Evolutionary conservation across 1,284 basidiomycete species (phyloP).

Genomic region (Anthracocystis panici-leucophaei): DNA sequence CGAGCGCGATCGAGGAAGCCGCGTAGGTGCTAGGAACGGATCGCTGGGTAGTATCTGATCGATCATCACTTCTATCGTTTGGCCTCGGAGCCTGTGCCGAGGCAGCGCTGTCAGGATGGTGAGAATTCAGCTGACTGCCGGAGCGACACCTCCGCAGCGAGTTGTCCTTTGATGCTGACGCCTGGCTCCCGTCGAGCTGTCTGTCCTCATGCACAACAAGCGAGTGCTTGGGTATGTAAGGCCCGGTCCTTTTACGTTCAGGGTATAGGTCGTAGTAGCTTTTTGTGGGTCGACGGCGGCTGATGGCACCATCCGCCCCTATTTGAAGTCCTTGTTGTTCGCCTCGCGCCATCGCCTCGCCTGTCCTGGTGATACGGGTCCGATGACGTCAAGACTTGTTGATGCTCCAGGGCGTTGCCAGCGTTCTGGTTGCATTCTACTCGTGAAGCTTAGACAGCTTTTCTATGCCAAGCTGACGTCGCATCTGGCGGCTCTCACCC

Average conservation of each 20-base stretch:
- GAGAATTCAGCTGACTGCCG: slow-evolving; percentile 7
- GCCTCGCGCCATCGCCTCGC: not conserved
- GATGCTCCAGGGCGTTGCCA: not conserved
- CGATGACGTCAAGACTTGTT: not conserved
- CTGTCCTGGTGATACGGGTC: too few relatives aligned
- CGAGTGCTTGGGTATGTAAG: slow-evolving; percentile 46
- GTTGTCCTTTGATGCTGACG: not conserved
- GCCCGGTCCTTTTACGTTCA: slow-evolving; percentile 52
- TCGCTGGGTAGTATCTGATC: not conserved
- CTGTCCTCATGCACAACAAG: slow-evolving; percentile 13
- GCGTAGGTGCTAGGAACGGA: slow-evolving; percentile 32
- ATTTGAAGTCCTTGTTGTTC: not conserved
- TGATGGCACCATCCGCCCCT: slow-evolving; percentile 1
- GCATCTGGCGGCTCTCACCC: slow-evolving; percentile 1
- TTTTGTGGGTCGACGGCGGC: slow-evolving; percentile 7
- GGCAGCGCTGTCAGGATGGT: not conserved
- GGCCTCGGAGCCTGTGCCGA: not conserved
- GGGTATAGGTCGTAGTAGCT: slow-evolving; percentile 60
- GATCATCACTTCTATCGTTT: not conserved
- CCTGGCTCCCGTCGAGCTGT: not conserved
- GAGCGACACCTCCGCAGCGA: slow-evolving; percentile 16
- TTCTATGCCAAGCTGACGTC: not conserved
- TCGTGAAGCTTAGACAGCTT: not conserved
- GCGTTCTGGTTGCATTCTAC: not conserved
- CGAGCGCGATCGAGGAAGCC: slow-evolving; percentile 32